phyloP scores from a whole-genome alignment of 2,329 filamentous ascomycete species.

The Raffaelea ambrosiae region DNA sequence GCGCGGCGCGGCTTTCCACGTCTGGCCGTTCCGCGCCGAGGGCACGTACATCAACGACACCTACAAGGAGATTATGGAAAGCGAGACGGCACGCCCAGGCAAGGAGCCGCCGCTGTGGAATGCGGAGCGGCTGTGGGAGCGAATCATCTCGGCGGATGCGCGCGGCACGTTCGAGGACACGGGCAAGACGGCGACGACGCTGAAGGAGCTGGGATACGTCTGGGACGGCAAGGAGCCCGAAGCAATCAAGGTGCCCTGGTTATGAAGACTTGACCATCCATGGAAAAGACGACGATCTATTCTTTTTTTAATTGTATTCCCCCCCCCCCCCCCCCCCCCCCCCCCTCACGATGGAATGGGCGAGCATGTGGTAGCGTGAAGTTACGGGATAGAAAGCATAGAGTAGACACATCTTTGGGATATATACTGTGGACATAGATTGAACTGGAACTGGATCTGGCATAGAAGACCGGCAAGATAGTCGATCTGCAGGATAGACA shows the following conservation, averaged over 20 bases:
- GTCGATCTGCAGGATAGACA: too few relatives aligned
- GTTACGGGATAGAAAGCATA: too few relatives aligned
- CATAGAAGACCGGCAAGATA: too few relatives aligned
- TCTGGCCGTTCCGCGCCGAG: constrained; percentile 49
- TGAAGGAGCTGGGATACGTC: constrained; percentile 65
- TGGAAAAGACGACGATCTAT: too few relatives aligned
- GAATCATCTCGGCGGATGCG: constrained; percentile 58
- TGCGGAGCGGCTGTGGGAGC: constrained; percentile 62
- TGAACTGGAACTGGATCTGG: too few relatives aligned
- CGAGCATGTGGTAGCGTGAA: too few relatives aligned
- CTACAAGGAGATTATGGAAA: constrained; percentile 47
- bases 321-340: too few relatives aligned
- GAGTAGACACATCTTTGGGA: too few relatives aligned
- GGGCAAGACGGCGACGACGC: constrained; percentile 54
- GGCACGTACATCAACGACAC: constrained; percentile 62
- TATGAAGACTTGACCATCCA: too few relatives aligned
- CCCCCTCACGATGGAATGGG: too few relatives aligned
- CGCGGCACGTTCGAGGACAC: constrained; percentile 61
- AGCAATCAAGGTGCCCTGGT: background rate
- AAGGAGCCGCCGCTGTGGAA: constrained; percentile 68
- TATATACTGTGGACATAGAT: too few relatives aligned
- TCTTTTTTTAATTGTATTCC: too few relatives aligned
- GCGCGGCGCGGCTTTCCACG: constrained; percentile 35
- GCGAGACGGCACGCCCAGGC: constrained; percentile 37
- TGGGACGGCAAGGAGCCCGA: constrained; percentile 27